Base-by-base conservation (phyloP, 768 basidiomycete species). In the Polyporus arcularius region DNA sequence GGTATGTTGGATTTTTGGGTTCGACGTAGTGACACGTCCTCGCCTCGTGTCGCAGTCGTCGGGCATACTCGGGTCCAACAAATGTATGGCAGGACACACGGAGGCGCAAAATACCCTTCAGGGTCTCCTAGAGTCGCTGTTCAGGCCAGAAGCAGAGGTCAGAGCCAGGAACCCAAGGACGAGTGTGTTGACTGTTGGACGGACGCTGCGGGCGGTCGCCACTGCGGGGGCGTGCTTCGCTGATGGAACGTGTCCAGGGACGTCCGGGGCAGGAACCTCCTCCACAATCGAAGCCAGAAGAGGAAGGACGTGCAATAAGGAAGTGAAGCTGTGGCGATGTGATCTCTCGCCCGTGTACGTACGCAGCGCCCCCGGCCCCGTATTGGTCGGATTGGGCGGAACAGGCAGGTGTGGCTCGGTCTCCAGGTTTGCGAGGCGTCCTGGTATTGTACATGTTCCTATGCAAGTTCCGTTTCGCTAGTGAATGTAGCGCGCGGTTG, bases 171-270 rank as follows among this genome's bases (percentile, higher is more conserved):
- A 26, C 26, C 8, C 21, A 38, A 51, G 49, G 3, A 43, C 47
- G 26, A 48, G 21, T 26, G 21, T 26, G 21, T 35, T 48, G 21
- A 14, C 26, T 48, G 10, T 14, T 26, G 21, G 26, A 26, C 21
- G 21, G 21, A 21, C 43, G 26, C 46, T 48, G 46, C 49, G 49
- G 32, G 49, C 30, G 49, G 49, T 38, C 49, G 49, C 21, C 49
- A 51, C 21, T 35, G 35, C 35, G 28, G 35, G 12, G 56, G 18
- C 21, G 11, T 12, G 55, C 61, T 58, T 62, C 61, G 48, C 12
- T 8, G 61, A 40, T 42, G 48, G 56, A 62, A 55, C 57, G 61
- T 62, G 61, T 52, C 41, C 60, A 35, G 60, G 47, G 53, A 54
- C 58, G 40, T 47, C 50, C 8, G 16, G 41, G 49, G 40, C 40